These are phyloP conservation scores for Hymenoscyphus repandus DNA, from an alignment of 2,329 filamentous ascomycete species.

Conservation along the genomic window DNA sequence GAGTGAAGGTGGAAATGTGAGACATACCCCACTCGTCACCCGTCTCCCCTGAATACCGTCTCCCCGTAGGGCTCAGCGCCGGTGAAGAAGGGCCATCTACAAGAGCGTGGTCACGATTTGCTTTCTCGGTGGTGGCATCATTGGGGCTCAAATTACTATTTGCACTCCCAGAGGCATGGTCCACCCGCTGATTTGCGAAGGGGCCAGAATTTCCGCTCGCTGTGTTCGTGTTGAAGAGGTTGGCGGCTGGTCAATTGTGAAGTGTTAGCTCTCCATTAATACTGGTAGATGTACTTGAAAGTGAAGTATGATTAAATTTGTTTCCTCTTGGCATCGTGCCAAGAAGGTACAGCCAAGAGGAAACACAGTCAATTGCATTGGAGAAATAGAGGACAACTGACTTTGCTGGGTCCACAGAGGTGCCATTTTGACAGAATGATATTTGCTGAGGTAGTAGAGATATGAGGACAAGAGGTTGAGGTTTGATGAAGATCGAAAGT, in stretches of 20 bases:
- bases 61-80: neutral
- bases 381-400: neutral
- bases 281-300: neutral
- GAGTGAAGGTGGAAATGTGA: too few species aligned
- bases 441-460: neutral
- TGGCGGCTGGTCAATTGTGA: neutral
- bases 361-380: neutral
- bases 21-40: conserved; percentile 12
- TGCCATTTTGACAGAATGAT: neutral
- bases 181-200: neutral
- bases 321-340: neutral
- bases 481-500: neutral
- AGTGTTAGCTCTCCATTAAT: neutral
- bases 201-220: neutral
- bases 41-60: neutral
- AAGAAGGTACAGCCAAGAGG: conserved; percentile 7
- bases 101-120: neutral
- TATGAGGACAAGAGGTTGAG: neutral
- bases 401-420: neutral
- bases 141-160: neutral
- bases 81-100: neutral
- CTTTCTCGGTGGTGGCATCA: neutral
- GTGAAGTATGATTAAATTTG: neutral
- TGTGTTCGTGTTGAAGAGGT: neutral
- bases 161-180: neutral